These are phyloP conservation scores for Neoboletus magnificus DNA, from an alignment of 768 basidiomycete genomes.

Conservation along the genomic window DNA sequence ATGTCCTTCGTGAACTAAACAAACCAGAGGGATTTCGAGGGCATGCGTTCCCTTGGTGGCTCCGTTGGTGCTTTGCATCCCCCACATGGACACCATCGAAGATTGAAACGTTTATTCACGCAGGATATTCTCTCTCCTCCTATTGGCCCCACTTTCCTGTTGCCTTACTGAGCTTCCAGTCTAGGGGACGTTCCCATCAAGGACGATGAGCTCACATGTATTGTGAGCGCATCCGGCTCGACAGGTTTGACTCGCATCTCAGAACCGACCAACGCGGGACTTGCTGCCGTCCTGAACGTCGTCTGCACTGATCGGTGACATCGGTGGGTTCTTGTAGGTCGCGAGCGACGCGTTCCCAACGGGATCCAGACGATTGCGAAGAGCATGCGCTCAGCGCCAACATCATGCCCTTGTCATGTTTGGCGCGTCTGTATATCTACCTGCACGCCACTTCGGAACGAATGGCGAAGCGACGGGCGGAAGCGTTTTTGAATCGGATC, in stretches of 20 bases:
- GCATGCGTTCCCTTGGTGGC: background rate
- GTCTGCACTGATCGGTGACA: background rate
- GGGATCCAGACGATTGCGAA: background rate
- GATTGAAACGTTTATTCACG: conserved; percentile 4
- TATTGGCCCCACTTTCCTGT: background rate
- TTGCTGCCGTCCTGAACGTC: background rate
- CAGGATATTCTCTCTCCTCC: background rate
- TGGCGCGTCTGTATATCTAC: background rate
- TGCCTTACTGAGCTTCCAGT: background rate
- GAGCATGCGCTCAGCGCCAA: conserved; percentile 5
- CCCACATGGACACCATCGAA: conserved; percentile 8
- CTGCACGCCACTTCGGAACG: background rate
- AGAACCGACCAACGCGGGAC: conserved; percentile 1
- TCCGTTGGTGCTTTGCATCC: background rate
- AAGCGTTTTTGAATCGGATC: background rate
- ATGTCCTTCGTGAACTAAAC: background rate
- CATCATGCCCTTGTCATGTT: conserved; percentile 1
- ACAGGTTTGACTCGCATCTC: background rate
- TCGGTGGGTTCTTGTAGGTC: background rate
- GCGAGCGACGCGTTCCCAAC: background rate
- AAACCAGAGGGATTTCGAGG: background rate
- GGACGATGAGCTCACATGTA: conserved; percentile 7
- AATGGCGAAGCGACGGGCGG: conserved; percentile 3
- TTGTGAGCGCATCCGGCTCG: background rate
- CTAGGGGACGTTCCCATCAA: background rate